A percentile compares a stretch with the other conserved stretches of the same genome.
Evolutionary conservation across 2,329 filamentous ascomycete species (phyloP).

Genomic region (Mollisiaceae sp.): DNA sequence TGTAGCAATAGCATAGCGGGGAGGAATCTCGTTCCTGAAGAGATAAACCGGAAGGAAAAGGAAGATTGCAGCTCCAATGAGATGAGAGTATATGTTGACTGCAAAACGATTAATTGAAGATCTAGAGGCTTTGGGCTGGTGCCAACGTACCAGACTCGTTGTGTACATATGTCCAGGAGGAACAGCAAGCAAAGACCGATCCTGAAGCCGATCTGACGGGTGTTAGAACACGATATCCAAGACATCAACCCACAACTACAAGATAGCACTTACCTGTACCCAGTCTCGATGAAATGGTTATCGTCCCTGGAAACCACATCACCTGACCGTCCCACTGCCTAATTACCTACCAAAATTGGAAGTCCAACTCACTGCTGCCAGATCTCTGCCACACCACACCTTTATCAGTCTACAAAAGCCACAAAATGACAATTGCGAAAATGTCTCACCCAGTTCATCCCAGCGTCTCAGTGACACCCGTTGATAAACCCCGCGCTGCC

Average conservation of each 20-base stretch:
- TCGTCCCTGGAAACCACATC: constrained; percentile 34
- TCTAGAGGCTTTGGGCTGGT: neutral
- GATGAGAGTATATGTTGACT: constrained; percentile 55
- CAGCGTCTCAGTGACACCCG: constrained; percentile 2
- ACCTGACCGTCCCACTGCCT: neutral
- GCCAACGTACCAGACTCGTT: constrained; percentile 44
- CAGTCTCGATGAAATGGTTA: constrained; percentile 45
- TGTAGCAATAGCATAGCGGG: constrained; percentile 45
- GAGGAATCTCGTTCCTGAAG: constrained; percentile 45
- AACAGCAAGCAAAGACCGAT: constrained; percentile 37
- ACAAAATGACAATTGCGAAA: constrained; percentile 13
- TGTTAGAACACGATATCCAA: constrained; percentile 15
- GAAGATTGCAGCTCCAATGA: constrained; percentile 50
- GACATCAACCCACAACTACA: neutral
- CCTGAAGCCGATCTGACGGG: constrained; percentile 34
- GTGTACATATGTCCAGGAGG: constrained; percentile 43
- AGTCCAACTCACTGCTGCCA: constrained; percentile 30
- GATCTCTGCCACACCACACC: constrained; percentile 22
- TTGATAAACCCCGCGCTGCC: neutral
- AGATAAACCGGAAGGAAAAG: constrained; percentile 45
- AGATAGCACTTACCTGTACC: constrained; percentile 38
- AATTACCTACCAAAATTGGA: neutral
- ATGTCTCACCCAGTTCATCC: constrained; percentile 11
- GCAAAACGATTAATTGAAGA: neutral
- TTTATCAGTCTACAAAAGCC: constrained; percentile 15